These are phyloP conservation scores for Abrus precatorius DNA, from an alignment of 306 rosid genomes.

Conservation along the genomic window DNA sequence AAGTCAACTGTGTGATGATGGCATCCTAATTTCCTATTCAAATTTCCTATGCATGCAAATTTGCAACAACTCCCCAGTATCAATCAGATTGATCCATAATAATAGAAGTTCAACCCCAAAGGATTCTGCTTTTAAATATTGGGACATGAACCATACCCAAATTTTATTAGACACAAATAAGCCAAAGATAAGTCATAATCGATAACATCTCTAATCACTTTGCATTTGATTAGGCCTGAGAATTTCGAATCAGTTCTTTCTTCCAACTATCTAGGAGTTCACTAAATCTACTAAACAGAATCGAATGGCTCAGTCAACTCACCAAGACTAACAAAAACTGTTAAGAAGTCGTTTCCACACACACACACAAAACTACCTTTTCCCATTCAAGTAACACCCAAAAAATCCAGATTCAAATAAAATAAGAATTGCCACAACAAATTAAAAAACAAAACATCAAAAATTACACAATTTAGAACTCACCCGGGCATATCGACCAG, in stretches of 20 bases:
- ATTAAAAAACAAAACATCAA: background rate
- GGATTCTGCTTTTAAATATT: background rate
- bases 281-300: constrained; percentile 27
- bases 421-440: background rate
- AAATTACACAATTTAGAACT: constrained; percentile 32
- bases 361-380: background rate
- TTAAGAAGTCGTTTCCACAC: constrained; percentile 5
- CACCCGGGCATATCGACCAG: constrained; percentile 86
- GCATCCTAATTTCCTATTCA: constrained; percentile 5
- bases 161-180: background rate
- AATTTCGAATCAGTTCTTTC: constrained; percentile 14
- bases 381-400: background rate
- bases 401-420: constrained; percentile 10
- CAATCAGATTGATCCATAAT: constrained; percentile 25
- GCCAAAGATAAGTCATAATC: background rate
- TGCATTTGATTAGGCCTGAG: constrained; percentile 18
- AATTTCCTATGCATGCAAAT: constrained; percentile 10
- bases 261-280: constrained; percentile 32
- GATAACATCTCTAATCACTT: constrained; percentile 27
- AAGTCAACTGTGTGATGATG: constrained; percentile 1
- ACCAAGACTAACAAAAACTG: background rate
- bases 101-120: background rate
- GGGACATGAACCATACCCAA: constrained; percentile 21
- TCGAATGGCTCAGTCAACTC: constrained; percentile 16
- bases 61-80: background rate